A percentile compares a stretch with the other conserved stretches of the same genome.
These are phyloP conservation scores for Vigna unguiculata DNA, from an alignment of 306 rosid genomes.

Conservation along the genomic window DNA sequence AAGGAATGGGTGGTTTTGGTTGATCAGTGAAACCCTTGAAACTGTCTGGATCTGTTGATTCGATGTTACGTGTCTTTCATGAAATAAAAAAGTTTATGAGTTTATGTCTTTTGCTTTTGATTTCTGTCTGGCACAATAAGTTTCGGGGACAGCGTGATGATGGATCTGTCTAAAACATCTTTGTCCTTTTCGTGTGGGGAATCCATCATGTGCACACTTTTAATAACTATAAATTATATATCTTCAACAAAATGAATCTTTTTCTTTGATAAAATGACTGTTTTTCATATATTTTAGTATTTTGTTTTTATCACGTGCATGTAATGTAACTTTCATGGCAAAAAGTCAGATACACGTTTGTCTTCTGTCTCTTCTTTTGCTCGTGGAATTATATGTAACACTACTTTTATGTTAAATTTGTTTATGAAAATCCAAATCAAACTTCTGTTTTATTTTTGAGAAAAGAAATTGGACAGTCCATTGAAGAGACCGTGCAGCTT, in stretches of 20 bases:
- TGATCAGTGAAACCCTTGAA: constrained; percentile 4
- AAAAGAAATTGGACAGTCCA: too few species aligned
- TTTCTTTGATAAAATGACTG: background rate
- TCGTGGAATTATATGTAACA: background rate
- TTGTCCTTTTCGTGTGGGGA: constrained; percentile 34
- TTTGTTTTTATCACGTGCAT: background rate
- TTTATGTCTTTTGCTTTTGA: constrained; percentile 1
- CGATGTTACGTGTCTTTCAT: constrained; percentile 41
- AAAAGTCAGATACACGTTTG: background rate
- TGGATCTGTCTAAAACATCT: constrained; percentile 43
- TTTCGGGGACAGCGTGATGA: constrained; percentile 37
- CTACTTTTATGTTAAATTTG: background rate
- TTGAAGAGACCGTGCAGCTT: too few species aligned
- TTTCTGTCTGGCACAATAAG: constrained; percentile 52
- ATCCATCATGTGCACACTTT: constrained; percentile 22
- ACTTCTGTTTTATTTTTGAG: too few species aligned
- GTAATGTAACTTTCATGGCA: background rate
- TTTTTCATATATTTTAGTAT: background rate
- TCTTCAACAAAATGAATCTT: background rate
- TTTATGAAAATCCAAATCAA: background rate
- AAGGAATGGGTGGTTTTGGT: background rate
- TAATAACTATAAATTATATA: background rate
- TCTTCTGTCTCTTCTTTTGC: background rate
- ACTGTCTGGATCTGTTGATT: constrained; percentile 21
- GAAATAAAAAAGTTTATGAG: too few species aligned